Evolutionary conservation across 768 basidiomycete genomes (phyloP).

Genomic region (Multifurca ochricompacta): DNA sequence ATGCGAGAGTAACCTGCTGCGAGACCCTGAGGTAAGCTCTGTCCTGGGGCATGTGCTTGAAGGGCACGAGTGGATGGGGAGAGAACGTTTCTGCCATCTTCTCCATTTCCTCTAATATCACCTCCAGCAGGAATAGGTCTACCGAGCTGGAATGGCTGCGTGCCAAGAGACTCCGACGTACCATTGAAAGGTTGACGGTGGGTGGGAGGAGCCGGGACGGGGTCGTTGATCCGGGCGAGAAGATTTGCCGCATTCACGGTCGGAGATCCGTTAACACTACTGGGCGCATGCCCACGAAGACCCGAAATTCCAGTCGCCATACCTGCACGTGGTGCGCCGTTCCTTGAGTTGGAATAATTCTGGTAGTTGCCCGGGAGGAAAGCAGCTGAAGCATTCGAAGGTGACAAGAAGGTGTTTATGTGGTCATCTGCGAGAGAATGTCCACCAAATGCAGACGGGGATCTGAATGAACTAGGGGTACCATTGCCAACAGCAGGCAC

Average conservation of each 20-base stretch:
- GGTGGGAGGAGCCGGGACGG: conserved; percentile 16
- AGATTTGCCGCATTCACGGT: conserved; percentile 20
- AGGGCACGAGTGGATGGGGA: conserved; percentile 74
- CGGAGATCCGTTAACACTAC: conserved; percentile 9
- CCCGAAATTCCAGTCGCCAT: conserved; percentile 21
- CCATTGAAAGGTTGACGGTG: conserved; percentile 23
- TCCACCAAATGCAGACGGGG: conserved; percentile 34
- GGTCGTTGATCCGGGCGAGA: conserved; percentile 21
- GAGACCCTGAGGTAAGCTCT: conserved; percentile 85
- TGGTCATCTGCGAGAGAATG: conserved; percentile 31
- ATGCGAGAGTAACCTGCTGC: conserved; percentile 88
- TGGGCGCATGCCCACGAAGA: conserved; percentile 17
- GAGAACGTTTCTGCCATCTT: conserved; percentile 32
- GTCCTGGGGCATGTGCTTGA: conserved; percentile 83
- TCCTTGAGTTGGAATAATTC: conserved; percentile 51
- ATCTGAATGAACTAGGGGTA: conserved; percentile 48
- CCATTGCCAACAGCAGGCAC: conserved; percentile 29
- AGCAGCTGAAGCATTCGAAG: conserved; percentile 75
- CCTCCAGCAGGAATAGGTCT: conserved; percentile 27
- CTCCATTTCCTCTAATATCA: conserved; percentile 23
- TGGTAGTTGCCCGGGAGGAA: conserved; percentile 69
- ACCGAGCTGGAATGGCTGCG: conserved; percentile 34
- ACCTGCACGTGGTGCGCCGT: conserved; percentile 26
- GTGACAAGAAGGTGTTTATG: conserved; percentile 40
- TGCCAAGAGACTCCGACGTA: conserved; percentile 30